These are phyloP conservation scores for Pharnaceum exiguum DNA, from an alignment of 148 eudicot species.

Conservation along the genomic window DNA sequence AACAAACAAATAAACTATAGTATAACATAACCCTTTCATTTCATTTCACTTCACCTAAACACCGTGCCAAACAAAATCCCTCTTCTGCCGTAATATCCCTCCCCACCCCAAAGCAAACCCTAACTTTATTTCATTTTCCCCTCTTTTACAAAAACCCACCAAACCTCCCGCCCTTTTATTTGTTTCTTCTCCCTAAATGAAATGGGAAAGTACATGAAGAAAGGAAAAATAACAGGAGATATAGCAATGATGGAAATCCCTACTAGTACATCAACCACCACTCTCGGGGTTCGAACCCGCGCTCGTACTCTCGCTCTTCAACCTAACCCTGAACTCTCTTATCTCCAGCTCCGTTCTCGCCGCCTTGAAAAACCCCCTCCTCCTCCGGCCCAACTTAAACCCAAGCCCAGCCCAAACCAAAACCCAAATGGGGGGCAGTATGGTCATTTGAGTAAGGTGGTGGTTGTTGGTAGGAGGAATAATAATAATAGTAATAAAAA, in stretches of 20 bases:
- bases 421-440: conserved; percentile 19
- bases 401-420: too few relatives aligned
- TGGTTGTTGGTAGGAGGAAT: conserved; percentile 16
- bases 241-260: conserved; percentile 56
- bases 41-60: too few relatives aligned
- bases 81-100: too few relatives aligned
- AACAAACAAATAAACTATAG: too few relatives aligned
- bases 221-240: conserved; percentile 50
- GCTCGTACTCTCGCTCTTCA: conserved; percentile 78
- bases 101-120: neutral
- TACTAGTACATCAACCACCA: conserved; percentile 29
- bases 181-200: neutral
- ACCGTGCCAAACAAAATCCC: too few relatives aligned
- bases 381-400: neutral
- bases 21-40: too few relatives aligned
- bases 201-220: conserved; percentile 72
- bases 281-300: conserved; percentile 70
- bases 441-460: conserved; percentile 15
- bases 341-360: conserved; percentile 70
- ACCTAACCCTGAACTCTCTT: conserved; percentile 39
- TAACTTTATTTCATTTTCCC: neutral
- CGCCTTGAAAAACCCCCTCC: conserved; percentile 58
- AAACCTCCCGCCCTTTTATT: neutral
- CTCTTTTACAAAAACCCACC: neutral
- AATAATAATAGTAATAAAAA: too few relatives aligned